Percentiles rank a stretch among this genome's conserved stretches.
These are phyloP conservation scores for Teratosphaeria destructans DNA, from an alignment of 2,329 filamentous ascomycete species.

Conservation along the genomic window DNA sequence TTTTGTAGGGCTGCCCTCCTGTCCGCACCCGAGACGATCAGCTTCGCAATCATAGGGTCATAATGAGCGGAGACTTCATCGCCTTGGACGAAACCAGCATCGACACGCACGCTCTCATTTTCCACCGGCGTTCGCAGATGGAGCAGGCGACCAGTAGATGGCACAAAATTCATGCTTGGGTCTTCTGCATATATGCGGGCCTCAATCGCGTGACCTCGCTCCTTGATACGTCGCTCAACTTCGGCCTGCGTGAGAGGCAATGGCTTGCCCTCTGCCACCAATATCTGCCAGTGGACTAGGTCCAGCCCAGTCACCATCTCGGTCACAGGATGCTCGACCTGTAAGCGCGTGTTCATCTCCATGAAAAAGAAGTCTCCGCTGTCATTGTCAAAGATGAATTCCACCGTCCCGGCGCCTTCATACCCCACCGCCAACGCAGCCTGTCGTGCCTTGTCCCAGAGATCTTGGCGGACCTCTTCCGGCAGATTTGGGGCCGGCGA, in stretches of 20 bases:
- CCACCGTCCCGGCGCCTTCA: constrained; percentile 56
- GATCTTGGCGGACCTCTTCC: constrained; percentile 49
- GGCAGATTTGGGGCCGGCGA: constrained; percentile 53
- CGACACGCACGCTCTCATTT: constrained; percentile 70
- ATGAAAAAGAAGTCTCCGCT: constrained; percentile 58
- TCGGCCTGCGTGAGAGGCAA: constrained; percentile 56
- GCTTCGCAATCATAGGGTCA: constrained; percentile 97
- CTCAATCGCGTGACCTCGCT: constrained; percentile 80
- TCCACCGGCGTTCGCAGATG: constrained; percentile 66
- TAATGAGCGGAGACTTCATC: constrained; percentile 91
- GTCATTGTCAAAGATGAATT: constrained; percentile 61
- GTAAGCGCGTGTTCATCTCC: constrained; percentile 71
- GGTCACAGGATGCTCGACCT: constrained; percentile 94
- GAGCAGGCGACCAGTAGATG: constrained; percentile 79
- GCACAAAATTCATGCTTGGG: constrained; percentile 82
- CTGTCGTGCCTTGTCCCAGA: constrained; percentile 55
- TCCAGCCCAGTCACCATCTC: constrained; percentile 68
- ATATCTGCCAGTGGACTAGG: constrained; percentile 90
- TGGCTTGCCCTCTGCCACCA: constrained; percentile 63
- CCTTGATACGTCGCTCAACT: constrained; percentile 58
- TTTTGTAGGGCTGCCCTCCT: constrained; percentile 74
- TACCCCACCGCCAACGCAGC: constrained; percentile 55
- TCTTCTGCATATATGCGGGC: constrained; percentile 95
- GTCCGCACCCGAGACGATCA: constrained; percentile 77
- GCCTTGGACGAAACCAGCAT: constrained; percentile 83